Evolutionary conservation across 148 eudicot genomes (phyloP), one percentile per base, ranked within the genome.

Genomic region (Silene latifolia): DNA sequence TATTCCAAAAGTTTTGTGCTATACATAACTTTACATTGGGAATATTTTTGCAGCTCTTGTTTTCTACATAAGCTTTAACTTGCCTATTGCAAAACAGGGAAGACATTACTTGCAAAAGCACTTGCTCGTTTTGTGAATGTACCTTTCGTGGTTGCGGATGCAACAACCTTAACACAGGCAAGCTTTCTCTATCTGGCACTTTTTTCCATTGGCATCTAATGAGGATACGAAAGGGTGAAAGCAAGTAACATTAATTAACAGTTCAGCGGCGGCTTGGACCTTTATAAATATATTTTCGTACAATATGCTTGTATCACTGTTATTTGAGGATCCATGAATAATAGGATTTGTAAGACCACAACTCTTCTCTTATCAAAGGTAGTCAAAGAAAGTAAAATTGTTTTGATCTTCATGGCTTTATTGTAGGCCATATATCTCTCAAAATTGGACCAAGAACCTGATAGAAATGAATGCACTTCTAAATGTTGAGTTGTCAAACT

Each of bases 121-220:
- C 84, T 93, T 58, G 98, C 98, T 78, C 97, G 97, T 61, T 86
- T 88, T 77, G 98, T 93, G 51, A 89, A 91, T 80, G 97, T 93
- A 47, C 98, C 97, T 21, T 89, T 91, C 80, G 90, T 93, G 21
- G 93, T 93, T 82, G 97, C 93, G 11, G 98, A 93, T 89, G 97
- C 98, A 64, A 93, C 98, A 70, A 81, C 91, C 61, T 86, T 93
- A 72, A 93, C 98, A 19, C 97, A 93, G 95, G 98, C 79, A 84
- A 80, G 87, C 12, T 67, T 67, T 77, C 24, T 73, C 25, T 69
- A 4, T 25, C 44, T 61, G 44, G n/a, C 20, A 71, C 27, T 63
- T 19, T 15, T 58, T 9, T 53, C 8, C 15, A 17, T n/a, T 27
- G 11, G 12, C 27, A 21, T 13, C 21, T 48, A 65, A 21, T 8